A percentile compares a stretch with the other conserved stretches of the same genome.
These are phyloP conservation scores for Leishmania guyanensis DNA, from an alignment of 208 protist genomes.

Conservation along the genomic window DNA sequence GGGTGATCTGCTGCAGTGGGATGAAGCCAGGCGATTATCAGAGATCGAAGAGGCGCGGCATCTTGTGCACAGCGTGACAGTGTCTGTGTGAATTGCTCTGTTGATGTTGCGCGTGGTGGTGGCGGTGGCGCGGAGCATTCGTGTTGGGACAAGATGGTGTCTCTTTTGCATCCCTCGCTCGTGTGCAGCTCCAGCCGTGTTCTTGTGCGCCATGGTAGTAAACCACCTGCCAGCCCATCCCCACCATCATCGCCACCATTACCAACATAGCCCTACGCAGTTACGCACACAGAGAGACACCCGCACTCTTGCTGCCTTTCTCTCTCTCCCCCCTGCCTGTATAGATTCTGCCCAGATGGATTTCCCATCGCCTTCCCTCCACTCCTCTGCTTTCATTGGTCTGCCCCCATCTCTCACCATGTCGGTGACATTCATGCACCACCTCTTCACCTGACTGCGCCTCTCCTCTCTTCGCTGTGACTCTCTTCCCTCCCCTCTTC, in stretches of 20 bases:
- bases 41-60: constrained; percentile 48
- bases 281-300: neutral
- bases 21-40: constrained; percentile 9
- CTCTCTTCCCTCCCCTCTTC: neutral
- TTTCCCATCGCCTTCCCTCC: too few relatives aligned
- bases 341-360: too few relatives aligned
- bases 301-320: neutral
- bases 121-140: neutral
- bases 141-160: neutral
- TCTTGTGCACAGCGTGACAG: constrained; percentile 35
- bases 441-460: neutral
- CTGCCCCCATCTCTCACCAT: too few relatives aligned
- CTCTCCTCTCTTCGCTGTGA: neutral
- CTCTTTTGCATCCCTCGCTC: neutral
- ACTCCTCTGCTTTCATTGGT: too few relatives aligned
- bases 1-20: constrained; percentile 44
- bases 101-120: neutral
- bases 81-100: neutral
- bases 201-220: neutral
- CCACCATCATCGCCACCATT: neutral
- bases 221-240: neutral
- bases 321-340: neutral
- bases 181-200: neutral
- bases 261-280: neutral
- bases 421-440: neutral